Evolutionary conservation across 305 asterid genomes (phyloP), one percentile per base, ranked within the genome.

Genomic region (Andrographis paniculata): DNA sequence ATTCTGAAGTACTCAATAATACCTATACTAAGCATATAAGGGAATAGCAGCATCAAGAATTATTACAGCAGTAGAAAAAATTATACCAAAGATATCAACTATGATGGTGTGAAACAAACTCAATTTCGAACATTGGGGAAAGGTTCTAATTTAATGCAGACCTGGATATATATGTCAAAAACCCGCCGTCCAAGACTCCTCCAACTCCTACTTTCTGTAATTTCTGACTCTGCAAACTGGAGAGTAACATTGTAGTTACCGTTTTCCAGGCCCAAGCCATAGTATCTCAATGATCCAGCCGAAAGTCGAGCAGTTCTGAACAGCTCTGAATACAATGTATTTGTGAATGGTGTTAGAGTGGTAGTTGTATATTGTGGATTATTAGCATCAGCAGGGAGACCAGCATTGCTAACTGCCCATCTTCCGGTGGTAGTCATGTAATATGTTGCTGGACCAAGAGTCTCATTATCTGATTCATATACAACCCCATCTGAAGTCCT

Each of bases 381-480:
- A 9, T 4, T 20, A 62, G 45, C 67, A 21, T 58, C 85, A 52
- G 70, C 17, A 58, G 76, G 68, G 28, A 73, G 68, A 37, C 95
- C 95, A 28, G 43, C 75, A 66, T 81, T 84, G 50, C 95, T 84
- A 48, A 84, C 77, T 22, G 79, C 95, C 93, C 95, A 84, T 74
- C 87, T 72, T 20, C 62, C 45, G 23, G 62, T 62, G 14, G 57
- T 47, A 75, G 71, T 59, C 63, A 62, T 53, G 19, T 55, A 62
- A 60, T 72, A 71, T 36, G 87, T 74, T 38, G 95, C 82, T 10
- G 95, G 91, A 52, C 96, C 96, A 12, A 74, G 67, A 31, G 76
- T 42, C 52, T 47, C 74, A 54, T 50, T 58, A 2, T 80, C 95
- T 14, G 12, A 20, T 64, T 80, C 96, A 35, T 70, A 81, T 27